Evolutionary conservation across 2,329 filamentous ascomycete genomes (phyloP), one percentile per base, ranked within the genome.

Genomic region (Corniculantispora saksenae): DNA sequence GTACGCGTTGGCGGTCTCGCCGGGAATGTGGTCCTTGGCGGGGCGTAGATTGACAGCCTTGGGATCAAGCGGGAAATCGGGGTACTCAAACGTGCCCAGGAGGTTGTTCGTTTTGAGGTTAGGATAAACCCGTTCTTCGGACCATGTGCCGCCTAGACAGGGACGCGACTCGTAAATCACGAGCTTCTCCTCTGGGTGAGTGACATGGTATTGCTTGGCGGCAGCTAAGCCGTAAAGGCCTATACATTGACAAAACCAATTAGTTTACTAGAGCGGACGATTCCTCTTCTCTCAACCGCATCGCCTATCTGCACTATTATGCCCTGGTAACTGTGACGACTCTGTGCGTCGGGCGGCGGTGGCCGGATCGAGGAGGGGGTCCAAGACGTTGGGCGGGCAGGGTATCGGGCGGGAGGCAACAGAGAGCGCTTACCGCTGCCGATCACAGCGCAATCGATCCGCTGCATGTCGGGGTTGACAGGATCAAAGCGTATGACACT

Each of bases 71-170:
- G 90, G 89, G 66, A 91, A 92, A 70, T 92, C 91, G 0, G 87
- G 86, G 70, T 86, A 93, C 74, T 94, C 89, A 69, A 89, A 92
- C 0, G 86, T 90, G 3, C 91, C 90, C 13, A 89, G 74, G 73
- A 92, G 83, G 71, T 93, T 93, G 76, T 94, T 94, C 61, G 86
- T 88, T 70, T 88, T 90, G 57, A 94, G 81, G 1, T 86, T 87
- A 0, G 87, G 85, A 73, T 93, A 90, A 0, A 92, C 76, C 1
- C 90, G 83, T 45, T 89, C 80, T 64, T 86, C 80, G 10, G 87
- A 84, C 91, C 91, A 94, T 19, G 88, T 87, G 4, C 91, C 91
- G 1, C 91, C 91, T 6, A 89, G 71, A 0, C 84, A 84, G 15
- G 80, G 73, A 13, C 82, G 80, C 6, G 81, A 77, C 55, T 92